Evolutionary conservation across 768 basidiomycete species (phyloP).

Genomic region (Boletus tomentosulus): DNA sequence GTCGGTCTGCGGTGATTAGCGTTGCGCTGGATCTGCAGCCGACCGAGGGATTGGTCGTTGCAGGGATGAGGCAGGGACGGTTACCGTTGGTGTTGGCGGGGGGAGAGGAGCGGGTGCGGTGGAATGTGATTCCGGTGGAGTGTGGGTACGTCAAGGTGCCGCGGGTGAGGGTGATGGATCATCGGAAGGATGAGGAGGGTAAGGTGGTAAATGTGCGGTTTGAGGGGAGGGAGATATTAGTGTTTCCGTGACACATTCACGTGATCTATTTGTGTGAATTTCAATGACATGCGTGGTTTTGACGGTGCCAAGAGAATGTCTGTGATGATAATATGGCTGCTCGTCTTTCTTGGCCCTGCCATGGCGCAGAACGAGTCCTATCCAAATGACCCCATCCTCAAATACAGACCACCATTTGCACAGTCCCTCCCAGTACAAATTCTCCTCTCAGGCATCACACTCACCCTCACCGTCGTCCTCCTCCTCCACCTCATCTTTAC

Average conservation of each 20-base stretch:
- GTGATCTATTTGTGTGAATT: background rate
- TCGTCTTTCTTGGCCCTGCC: slow-evolving; percentile 4
- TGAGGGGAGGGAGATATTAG: too few species aligned
- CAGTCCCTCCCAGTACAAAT: slow-evolving; percentile 91
- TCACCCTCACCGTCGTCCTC: slow-evolving; percentile 81
- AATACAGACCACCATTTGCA: slow-evolving; percentile 74
- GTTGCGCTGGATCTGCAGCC: slow-evolving; percentile 69
- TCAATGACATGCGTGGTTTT: background rate
- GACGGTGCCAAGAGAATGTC: slow-evolving; percentile 1
- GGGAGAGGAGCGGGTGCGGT: slow-evolving; percentile 58
- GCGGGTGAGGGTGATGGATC: slow-evolving; percentile 52
- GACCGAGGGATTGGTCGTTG: slow-evolving; percentile 74
- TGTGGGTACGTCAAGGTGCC: slow-evolving; percentile 68
- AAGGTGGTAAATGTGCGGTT: too few species aligned
- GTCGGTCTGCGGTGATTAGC: slow-evolving; percentile 62
- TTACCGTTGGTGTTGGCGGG: slow-evolving; percentile 74
- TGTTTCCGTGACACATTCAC: background rate
- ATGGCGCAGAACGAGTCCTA: slow-evolving; percentile 25
- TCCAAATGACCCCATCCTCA: slow-evolving; percentile 66
- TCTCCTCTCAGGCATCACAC: slow-evolving; percentile 75
- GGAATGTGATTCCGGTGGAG: slow-evolving; percentile 70
- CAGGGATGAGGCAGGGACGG: slow-evolving; percentile 65
- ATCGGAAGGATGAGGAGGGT: slow-evolving; percentile 27
- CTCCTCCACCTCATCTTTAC: slow-evolving; percentile 93
- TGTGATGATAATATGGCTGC: slow-evolving; percentile 8